A percentile compares a stretch with the other conserved stretches of the same genome.
Conservation (phyloP, 805 yeast species). For the Zygosaccharomyces lentus region DNA sequence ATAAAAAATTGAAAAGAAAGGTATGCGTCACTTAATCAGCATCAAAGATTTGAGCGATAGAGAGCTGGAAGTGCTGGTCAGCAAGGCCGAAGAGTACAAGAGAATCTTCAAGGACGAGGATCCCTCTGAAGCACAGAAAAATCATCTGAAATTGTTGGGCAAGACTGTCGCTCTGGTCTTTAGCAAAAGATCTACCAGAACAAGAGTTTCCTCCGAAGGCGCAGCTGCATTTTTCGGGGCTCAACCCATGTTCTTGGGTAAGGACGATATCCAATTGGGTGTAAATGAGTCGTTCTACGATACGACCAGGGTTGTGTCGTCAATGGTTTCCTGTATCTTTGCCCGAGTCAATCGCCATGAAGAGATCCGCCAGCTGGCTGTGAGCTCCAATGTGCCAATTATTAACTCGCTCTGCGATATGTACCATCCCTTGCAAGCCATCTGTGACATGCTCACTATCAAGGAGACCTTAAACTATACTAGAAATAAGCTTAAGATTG, state of each 20-base stretch:
- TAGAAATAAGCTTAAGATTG: constrained; percentile 58
- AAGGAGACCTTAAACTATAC: constrained; percentile 65
- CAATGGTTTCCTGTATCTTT: constrained; percentile 95
- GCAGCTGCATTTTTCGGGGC: constrained; percentile 93
- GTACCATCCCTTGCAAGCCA: constrained; percentile 93
- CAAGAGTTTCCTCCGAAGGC: constrained; percentile 90
- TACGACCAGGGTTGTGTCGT: constrained; percentile 81
- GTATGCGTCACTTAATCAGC: constrained; percentile 66
- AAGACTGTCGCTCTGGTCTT: constrained; percentile 80
- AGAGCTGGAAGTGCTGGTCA: constrained; percentile 69
- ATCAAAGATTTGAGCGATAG: constrained; percentile 70
- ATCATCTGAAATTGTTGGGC: constrained; percentile 60
- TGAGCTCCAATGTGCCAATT: constrained; percentile 82
- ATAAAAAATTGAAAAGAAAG: constrained; percentile 2
- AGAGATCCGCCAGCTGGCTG: constrained; percentile 73
- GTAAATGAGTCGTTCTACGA: constrained; percentile 90
- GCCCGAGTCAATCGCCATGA: constrained; percentile 90
- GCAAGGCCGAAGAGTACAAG: constrained; percentile 70
- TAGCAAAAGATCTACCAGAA: constrained; percentile 90
- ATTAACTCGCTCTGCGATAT: constrained; percentile 90
- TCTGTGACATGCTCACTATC: constrained; percentile 84
- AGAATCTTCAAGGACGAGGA: constrained; percentile 52
- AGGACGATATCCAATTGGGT: constrained; percentile 94
- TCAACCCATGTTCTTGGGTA: constrained; percentile 93
- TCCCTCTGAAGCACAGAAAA: constrained; percentile 33